Conservation (phyloP, 1,284 basidiomycete genomes). For the Takashimella koratensis region DNA sequence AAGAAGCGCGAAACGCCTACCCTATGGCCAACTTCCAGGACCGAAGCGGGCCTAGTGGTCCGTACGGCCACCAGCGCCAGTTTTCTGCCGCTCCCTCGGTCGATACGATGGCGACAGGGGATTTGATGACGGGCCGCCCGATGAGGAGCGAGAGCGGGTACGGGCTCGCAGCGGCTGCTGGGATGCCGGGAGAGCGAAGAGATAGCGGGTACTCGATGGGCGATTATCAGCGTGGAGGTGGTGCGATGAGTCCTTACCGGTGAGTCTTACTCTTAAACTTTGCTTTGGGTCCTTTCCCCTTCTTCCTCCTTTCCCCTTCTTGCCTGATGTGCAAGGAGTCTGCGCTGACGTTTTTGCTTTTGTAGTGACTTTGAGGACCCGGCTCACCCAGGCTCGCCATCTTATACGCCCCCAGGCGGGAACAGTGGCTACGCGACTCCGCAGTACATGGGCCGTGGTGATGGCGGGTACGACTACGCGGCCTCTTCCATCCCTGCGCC, state of each 20-base stretch:
- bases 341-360: too few relatives aligned
- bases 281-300: too few relatives aligned
- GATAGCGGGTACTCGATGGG: conserved; percentile 11
- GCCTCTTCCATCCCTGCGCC: not conserved
- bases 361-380: conserved; percentile 8
- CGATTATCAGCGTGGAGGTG: conserved; percentile 14
- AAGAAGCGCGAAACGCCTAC: conserved; percentile 23
- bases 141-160: conserved; percentile 17
- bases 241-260: conserved; percentile 12
- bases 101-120: conserved; percentile 42
- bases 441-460: not conserved
- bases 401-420: not conserved
- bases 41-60: conserved; percentile 15
- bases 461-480: not conserved
- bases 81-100: conserved; percentile 27
- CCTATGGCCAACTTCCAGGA: conserved; percentile 21
- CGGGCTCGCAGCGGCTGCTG: not conserved
- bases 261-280: too few relatives aligned
- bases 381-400: not conserved
- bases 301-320: too few relatives aligned
- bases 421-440: conserved; percentile 1
- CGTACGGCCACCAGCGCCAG: conserved; percentile 13
- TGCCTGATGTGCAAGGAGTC: too few relatives aligned
- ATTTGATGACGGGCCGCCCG: conserved; percentile 25
- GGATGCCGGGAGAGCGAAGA: conserved; percentile 1